A percentile compares a stretch with the other conserved stretches of the same genome.
Conservation (phyloP, 2,329 filamentous ascomycete genomes). For the Xylaria sp. region DNA sequence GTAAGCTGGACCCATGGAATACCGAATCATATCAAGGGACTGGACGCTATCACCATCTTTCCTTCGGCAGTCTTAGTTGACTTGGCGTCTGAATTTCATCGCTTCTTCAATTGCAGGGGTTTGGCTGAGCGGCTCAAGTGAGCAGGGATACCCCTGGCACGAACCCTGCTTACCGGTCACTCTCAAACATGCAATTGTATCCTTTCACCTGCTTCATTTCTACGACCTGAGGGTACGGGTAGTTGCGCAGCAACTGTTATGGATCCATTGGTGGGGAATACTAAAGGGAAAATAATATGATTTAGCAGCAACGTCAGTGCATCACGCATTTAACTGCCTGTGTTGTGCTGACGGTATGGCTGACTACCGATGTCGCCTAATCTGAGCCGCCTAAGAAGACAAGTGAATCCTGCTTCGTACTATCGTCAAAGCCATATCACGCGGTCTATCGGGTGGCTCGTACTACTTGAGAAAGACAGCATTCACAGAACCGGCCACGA, state of each 20-base stretch:
- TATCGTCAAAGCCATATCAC: slow-evolving; percentile 27
- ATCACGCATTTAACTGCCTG: slow-evolving; percentile 16
- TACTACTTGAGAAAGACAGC: slow-evolving; percentile 13
- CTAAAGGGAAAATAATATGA: slow-evolving; percentile 5
- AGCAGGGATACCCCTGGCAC: slow-evolving; percentile 35
- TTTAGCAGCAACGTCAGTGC: slow-evolving; percentile 12
- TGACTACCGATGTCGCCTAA: slow-evolving; percentile 28
- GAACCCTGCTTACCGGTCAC: slow-evolving; percentile 36
- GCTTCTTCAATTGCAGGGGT: slow-evolving; percentile 14
- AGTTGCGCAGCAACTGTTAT: slow-evolving; percentile 20
- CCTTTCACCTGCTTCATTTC: slow-evolving; percentile 21
- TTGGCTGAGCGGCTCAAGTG: slow-evolving; percentile 35
- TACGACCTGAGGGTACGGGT: slow-evolving; percentile 28
- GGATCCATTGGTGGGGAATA: slow-evolving; percentile 23
- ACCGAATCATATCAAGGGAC: slow-evolving; percentile 31
- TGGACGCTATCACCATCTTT: slow-evolving; percentile 24
- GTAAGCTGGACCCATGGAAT: slow-evolving; percentile 36
- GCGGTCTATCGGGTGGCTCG: slow-evolving; percentile 23
- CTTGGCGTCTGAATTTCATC: slow-evolving; percentile 13
- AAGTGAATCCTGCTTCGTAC: slow-evolving; percentile 14
- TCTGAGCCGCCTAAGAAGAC: slow-evolving; percentile 1
- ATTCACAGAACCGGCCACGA: slow-evolving; percentile 25
- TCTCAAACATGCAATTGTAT: slow-evolving; percentile 29
- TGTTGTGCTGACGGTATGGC: slow-evolving; percentile 31
- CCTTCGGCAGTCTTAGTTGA: slow-evolving; percentile 8